Base-by-base conservation (phyloP, 2,329 filamentous ascomycete genomes). In the Herpotrichia juniperi region DNA sequence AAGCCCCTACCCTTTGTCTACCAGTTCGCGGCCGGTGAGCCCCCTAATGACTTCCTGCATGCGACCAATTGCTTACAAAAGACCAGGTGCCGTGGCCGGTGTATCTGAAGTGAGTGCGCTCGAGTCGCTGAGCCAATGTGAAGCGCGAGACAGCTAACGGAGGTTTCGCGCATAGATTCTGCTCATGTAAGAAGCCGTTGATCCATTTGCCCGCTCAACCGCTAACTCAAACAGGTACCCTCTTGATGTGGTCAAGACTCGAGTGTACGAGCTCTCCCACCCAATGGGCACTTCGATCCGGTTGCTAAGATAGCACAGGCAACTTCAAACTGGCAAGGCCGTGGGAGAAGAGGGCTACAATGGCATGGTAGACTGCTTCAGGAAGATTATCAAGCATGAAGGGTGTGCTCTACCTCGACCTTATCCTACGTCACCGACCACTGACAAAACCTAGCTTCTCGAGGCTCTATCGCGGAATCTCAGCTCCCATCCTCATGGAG, bases 331-430 rank as follows among this genome's bases (percentile, higher is more conserved):
- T 48, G 88, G 88, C 68, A 83, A 81, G 62, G 85, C 81, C 37
- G 79, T 81, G 19, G 91, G 91, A 53, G 87, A 87, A 61, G 94
- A 97, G 68, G 81, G 84, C 64, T 97, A 99, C 84, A 96, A 86
- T 80, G 91, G 94, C 83, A 99, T 97, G 92, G 72, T 97, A 53
- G 94, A 99, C 78, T 97, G 93, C 82, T 96, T 99, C 83, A 83
- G 86, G 72, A 99, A 99, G 85, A 99, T 99, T 70, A 86, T 99
- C 75, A 89, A 86, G 78, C 88, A 96, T 74, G 94, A 99, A 81
- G 94, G 94, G 91, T 96, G 85, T 61, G 81, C 52, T 31, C 14
- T 1, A 44, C 30, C 21, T 42, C 39, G 9, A 30, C 34, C 11
- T 24, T n/a, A 42, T 42, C 22, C 31, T 47, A 40, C 14, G 32